phyloP scores from a whole-genome alignment of 2,329 filamentous ascomycete species.

The Aspergillus terreus region DNA sequence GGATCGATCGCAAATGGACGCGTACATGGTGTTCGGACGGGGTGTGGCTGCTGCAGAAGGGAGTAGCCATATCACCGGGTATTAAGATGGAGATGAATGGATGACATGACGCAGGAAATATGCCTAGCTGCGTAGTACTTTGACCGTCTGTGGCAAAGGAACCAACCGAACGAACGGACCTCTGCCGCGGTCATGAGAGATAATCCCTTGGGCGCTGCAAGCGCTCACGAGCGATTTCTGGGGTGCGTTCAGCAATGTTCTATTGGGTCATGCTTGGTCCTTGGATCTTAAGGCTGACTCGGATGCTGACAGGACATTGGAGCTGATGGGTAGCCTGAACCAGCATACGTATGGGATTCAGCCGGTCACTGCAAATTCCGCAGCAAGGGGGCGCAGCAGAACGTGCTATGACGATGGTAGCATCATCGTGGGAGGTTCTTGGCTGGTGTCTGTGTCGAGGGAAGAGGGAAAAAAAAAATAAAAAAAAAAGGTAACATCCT shows the following conservation, averaged over 20 bases:
- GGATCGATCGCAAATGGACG: slow-evolving; percentile 1
- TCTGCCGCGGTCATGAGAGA: neutral
- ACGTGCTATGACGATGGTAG: neutral
- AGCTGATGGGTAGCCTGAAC: neutral
- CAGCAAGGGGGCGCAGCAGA: neutral
- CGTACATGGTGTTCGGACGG: neutral
- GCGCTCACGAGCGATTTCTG: neutral
- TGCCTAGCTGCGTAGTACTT: neutral
- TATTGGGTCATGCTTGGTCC: neutral
- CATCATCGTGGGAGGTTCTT: neutral
- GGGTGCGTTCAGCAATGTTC: neutral
- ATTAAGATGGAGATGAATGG: neutral
- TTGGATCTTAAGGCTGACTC: neutral
- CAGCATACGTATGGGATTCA: neutral
- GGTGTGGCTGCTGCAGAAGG: too few relatives aligned
- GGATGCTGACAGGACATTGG: slow-evolving; percentile 1
- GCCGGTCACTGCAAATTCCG: neutral
- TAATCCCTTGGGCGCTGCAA: neutral
- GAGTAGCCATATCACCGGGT: too few relatives aligned
- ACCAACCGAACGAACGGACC: too few relatives aligned
- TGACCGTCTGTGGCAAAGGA: neutral
- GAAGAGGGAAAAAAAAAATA: neutral
- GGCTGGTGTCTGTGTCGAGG: neutral
- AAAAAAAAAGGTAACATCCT: neutral
- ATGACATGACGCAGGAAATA: neutral